These are phyloP conservation scores for Agaricus blazei DNA, from an alignment of 768 basidiomycete genomes.

Conservation along the genomic window DNA sequence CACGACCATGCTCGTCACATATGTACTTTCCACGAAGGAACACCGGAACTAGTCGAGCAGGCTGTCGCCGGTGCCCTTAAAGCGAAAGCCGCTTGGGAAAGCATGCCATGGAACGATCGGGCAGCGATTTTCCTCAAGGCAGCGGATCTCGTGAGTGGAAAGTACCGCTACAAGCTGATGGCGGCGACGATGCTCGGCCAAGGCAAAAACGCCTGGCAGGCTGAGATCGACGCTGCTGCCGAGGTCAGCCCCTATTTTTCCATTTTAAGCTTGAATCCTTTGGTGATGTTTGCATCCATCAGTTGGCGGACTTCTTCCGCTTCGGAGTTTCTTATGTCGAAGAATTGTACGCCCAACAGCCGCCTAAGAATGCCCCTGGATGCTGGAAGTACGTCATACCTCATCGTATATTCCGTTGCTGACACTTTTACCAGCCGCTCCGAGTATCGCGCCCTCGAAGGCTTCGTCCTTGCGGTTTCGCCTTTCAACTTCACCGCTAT, in stretches of 20 bases:
- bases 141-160: constrained; percentile 91
- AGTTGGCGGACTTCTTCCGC: constrained; percentile 91
- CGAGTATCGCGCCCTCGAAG: constrained; percentile 97
- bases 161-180: constrained; percentile 92
- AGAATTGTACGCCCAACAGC: constrained; percentile 89
- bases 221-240: constrained; percentile 98
- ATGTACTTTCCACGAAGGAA: constrained; percentile 86
- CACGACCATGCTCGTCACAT: constrained; percentile 80
- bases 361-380: constrained; percentile 77
- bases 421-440: constrained; percentile 55
- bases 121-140: constrained; percentile 99
- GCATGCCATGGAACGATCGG: constrained; percentile 92
- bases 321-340: constrained; percentile 98
- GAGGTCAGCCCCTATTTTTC: constrained; percentile 53
- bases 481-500: constrained; percentile 99
- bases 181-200: constrained; percentile 98
- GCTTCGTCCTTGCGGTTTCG: constrained; percentile 95
- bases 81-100: constrained; percentile 89
- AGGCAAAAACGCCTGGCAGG: constrained; percentile 99
- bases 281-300: constrained; percentile 9
- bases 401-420: neutral
- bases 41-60: constrained; percentile 60
- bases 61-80: constrained; percentile 88
- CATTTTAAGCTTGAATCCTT: neutral
- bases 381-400: constrained; percentile 82